Evolutionary conservation across 108 stramenopile genomes (phyloP).

Genomic region (Stephanodiscus minutulus): DNA sequence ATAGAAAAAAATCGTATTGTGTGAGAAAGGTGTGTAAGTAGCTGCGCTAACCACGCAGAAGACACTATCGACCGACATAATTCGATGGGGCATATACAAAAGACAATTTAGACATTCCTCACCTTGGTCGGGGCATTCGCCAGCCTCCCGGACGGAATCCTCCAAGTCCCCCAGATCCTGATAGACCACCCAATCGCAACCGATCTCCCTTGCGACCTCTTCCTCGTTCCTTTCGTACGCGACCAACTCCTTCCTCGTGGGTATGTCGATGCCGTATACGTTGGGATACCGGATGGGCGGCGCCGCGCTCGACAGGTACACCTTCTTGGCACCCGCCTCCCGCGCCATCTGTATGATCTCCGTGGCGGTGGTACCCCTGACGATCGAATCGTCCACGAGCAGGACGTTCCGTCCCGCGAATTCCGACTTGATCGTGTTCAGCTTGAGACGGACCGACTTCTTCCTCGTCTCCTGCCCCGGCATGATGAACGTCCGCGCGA

Average conservation of each 20-base stretch:
- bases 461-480: conserved; percentile 96
- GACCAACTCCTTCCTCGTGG: conserved; percentile 93
- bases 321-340: conserved; percentile 96
- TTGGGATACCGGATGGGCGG: conserved; percentile 99
- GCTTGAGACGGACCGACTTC: conserved; percentile 98
- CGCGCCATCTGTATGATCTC: conserved; percentile 99
- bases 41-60: too few relatives aligned
- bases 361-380: conserved; percentile 95
- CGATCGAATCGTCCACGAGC: conserved; percentile 97
- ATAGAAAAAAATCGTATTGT: conserved; percentile 1
- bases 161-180: conserved; percentile 58
- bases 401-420: conserved; percentile 91
- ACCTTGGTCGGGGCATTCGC: conserved; percentile 33
- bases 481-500: conserved; percentile 99
- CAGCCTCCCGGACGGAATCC: conserved; percentile 61
- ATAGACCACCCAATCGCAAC: conserved; percentile 92
- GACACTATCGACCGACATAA: too few relatives aligned
- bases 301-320: conserved; percentile 93
- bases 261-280: conserved; percentile 99
- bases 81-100: too few relatives aligned
- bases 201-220: conserved; percentile 86
- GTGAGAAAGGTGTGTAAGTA: too few relatives aligned
- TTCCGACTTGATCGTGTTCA: conserved; percentile 96
- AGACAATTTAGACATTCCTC: background rate
- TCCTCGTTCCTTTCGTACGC: conserved; percentile 90